Base-by-base conservation (phyloP, 768 basidiomycete genomes). In the Boletus subcaerulescens region DNA sequence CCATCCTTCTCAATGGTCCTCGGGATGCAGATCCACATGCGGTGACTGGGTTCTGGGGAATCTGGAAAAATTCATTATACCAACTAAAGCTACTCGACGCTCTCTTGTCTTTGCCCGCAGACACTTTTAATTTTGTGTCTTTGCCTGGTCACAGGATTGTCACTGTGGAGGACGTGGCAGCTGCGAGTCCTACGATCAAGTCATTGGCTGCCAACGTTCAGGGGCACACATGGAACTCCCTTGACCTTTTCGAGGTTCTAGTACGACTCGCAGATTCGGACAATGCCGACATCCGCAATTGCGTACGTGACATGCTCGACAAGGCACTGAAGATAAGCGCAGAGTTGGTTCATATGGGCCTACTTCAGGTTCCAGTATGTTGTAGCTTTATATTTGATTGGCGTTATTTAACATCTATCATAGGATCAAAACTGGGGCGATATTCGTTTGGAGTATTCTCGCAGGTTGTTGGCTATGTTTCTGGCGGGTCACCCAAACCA, bases 291-390 rank as follows among this genome's bases (percentile, higher is more conserved):
- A 84, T 93, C 26, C 81, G 85, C 24, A 80, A 75, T 53, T 86
- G 84, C 60, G 93, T 95, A 26, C 80, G 88, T 43, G 93, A 97
- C 61, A 89, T 97, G 85, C 71, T 98, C 50, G 95, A 98, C 67
- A 91, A 93, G 65, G 96, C 92, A 0, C 84, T 93, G 48, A 92
- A 92, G 73, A 89, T 93, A 61, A 93, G 92, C 50, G 91, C 96
- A 0, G 97, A 99, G 71, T 74, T 98, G 33, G 91, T 97, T 11
- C 85, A 98, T 64, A 88, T 98, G 82, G 97, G 93, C 55, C 71
- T 98, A 44, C 79, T 97, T 47, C 91, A 94, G 75, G 87, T 95
- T 35, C 84, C 89, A 45, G 95, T 96, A 69, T 60, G 94, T 80
- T 41, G 20, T 45, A 33, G 12, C 9, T 43, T 20, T 41, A 10